Evolutionary conservation across 768 basidiomycete species (phyloP).

Genomic region (Asterophora parasitica): DNA sequence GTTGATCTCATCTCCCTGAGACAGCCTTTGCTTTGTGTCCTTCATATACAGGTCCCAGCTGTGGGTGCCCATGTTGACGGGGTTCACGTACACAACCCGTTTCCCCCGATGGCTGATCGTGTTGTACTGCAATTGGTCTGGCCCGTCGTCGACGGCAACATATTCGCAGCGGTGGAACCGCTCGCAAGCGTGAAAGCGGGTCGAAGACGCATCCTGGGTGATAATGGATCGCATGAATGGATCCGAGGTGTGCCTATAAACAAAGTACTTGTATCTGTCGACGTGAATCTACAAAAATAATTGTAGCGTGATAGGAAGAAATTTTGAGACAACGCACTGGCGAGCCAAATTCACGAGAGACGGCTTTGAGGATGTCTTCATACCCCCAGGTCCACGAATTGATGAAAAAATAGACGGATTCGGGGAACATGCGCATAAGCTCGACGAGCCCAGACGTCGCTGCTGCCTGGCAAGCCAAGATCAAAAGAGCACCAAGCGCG

Average conservation of each 20-base stretch:
- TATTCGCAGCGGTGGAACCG: constrained; percentile 68
- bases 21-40: constrained; percentile 36
- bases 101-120: constrained; percentile 41
- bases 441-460: constrained; percentile 64
- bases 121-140: constrained; percentile 21
- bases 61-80: constrained; percentile 59
- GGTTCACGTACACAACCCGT: constrained; percentile 80
- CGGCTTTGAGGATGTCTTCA: constrained; percentile 80
- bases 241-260: constrained; percentile 57
- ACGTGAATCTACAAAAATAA: constrained; percentile 69
- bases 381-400: constrained; percentile 98
- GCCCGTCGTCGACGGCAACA: constrained; percentile 42
- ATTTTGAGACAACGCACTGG: constrained; percentile 35
- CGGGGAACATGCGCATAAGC: constrained; percentile 65
- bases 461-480: constrained; percentile 40
- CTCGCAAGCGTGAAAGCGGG: constrained; percentile 94
- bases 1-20: constrained; percentile 40
- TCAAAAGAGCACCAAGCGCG: too few species aligned
- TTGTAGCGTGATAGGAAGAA: background rate
- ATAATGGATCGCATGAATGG: constrained; percentile 57
- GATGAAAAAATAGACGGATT: constrained; percentile 73
- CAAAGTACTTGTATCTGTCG: constrained; percentile 78
- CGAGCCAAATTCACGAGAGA: constrained; percentile 61
- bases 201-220: constrained; percentile 53
- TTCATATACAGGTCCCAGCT: constrained; percentile 48